These are phyloP conservation scores for Aspergillus campestris DNA, from an alignment of 495 filamentous ascomycete species.

Conservation along the genomic window DNA sequence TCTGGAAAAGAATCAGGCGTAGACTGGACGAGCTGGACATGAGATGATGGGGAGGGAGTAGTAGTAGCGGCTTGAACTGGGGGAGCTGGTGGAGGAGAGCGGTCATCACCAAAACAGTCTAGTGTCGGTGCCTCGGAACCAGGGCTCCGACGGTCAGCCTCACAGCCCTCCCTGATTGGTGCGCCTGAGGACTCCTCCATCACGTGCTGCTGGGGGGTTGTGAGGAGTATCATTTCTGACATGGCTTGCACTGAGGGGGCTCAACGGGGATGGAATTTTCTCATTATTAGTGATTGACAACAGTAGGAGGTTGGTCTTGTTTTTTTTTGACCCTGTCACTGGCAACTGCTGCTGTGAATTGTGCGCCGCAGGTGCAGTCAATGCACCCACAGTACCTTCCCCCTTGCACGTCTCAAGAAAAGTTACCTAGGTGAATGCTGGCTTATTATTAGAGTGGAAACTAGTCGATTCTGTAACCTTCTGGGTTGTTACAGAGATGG, in stretches of 20 bases:
- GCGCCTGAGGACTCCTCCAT: neutral
- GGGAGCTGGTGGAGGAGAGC: neutral
- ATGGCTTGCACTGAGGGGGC: no score
- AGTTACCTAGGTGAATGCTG: neutral
- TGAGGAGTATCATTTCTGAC: neutral
- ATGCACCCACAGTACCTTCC: slow-evolving; percentile 6
- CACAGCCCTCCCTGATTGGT: slow-evolving; percentile 4
- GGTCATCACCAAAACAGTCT: slow-evolving; percentile 16
- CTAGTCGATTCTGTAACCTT: no score
- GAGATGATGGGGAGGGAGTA: neutral
- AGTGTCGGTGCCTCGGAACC: slow-evolving; percentile 18
- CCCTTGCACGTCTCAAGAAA: slow-evolving; percentile 17
- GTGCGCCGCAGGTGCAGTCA: slow-evolving; percentile 14
- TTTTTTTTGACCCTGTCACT: slow-evolving; percentile 5
- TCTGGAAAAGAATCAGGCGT: no score
- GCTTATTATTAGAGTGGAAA: no score
- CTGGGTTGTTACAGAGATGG: no score
- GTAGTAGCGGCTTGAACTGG: neutral
- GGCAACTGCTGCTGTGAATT: slow-evolving; percentile 6
- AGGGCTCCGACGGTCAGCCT: slow-evolving; percentile 10
- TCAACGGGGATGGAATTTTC: neutral
- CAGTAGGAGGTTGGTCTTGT: neutral
- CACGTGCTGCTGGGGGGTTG: neutral
- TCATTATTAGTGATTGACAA: neutral
- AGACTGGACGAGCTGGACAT: slow-evolving; percentile 1